Conservation (phyloP, 116 monocot genomes). For the Dioscorea cayenensis region DNA sequence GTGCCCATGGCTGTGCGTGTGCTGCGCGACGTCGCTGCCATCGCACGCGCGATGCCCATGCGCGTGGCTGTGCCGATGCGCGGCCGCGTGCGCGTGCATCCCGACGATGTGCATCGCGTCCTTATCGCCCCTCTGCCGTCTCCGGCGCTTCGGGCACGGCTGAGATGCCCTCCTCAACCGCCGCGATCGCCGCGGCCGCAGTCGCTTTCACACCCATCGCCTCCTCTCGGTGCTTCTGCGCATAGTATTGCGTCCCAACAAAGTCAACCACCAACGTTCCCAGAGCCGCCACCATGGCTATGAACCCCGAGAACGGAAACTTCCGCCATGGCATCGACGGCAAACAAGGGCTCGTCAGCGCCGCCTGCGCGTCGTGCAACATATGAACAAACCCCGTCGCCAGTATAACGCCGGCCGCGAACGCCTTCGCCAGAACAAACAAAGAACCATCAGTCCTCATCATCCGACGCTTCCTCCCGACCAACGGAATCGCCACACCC, state of each 20-base stretch:
- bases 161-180: constrained; percentile 5
- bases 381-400: constrained; percentile 40
- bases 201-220: constrained; percentile 19
- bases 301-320: constrained; percentile 79
- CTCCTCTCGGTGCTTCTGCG: constrained; percentile 53
- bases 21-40: background rate
- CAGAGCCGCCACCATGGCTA: constrained; percentile 74
- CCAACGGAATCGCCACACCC: constrained; percentile 59
- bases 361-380: constrained; percentile 66
- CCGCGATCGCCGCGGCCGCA: constrained; percentile 1
- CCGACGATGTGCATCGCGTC: constrained; percentile 62
- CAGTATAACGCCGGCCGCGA: constrained; percentile 33
- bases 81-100: constrained; percentile 56
- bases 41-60: constrained; percentile 12
- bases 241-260: constrained; percentile 70
- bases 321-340: constrained; percentile 45
- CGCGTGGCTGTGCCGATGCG: constrained; percentile 30
- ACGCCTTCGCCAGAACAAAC: constrained; percentile 31
- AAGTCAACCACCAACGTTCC: constrained; percentile 74
- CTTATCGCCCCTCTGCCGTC: constrained; percentile 6
- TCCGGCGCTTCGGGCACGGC: constrained; percentile 5
- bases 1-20: constrained; percentile 8
- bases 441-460: constrained; percentile 17
- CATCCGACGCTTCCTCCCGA: constrained; percentile 32
- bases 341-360: constrained; percentile 59